A percentile compares a stretch with the other conserved stretches of the same genome.
These are phyloP conservation scores for Hydrangea macrophylla DNA, from an alignment of 148 eudicot species.

Conservation along the genomic window DNA sequence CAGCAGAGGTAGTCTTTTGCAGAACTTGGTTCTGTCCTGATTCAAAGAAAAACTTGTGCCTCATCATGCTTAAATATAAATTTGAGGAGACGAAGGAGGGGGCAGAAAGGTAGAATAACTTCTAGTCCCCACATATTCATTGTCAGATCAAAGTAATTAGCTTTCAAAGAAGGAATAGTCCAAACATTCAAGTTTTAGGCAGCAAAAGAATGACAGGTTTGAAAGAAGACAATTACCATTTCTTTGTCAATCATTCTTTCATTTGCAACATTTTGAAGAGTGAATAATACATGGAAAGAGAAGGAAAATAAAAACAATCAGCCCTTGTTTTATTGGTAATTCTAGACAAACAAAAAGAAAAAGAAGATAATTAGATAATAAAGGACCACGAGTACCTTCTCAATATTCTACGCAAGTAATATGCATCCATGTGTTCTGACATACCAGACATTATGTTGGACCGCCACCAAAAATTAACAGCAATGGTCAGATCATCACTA, in stretches of 20 bases:
- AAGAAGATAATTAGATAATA: background rate
- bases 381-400: constrained; percentile 44
- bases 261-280: constrained; percentile 13
- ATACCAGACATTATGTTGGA: constrained; percentile 52
- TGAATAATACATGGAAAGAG: constrained; percentile 17
- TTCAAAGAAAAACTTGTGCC: constrained; percentile 21
- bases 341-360: background rate
- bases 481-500: constrained; percentile 67
- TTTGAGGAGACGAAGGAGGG: too few relatives aligned
- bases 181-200: too few relatives aligned
- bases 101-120: background rate
- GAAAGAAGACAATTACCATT: constrained; percentile 62
- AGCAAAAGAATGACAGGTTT: too few relatives aligned
- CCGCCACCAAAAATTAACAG: constrained; percentile 81
- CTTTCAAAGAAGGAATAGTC: too few relatives aligned
- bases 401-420: constrained; percentile 62
- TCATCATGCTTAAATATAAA: too few relatives aligned
- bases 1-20: constrained; percentile 23
- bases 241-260: constrained; percentile 74
- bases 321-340: background rate
- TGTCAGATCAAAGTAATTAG: too few relatives aligned
- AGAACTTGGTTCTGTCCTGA: constrained; percentile 70
- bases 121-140: too few relatives aligned
- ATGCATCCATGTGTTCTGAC: constrained; percentile 75
- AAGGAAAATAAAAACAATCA: constrained; percentile 14